A percentile compares a stretch with the other conserved stretches of the same genome.
phyloP scores from a whole-genome alignment of 768 basidiomycete species.

The Pulveroboletus sp. region DNA sequence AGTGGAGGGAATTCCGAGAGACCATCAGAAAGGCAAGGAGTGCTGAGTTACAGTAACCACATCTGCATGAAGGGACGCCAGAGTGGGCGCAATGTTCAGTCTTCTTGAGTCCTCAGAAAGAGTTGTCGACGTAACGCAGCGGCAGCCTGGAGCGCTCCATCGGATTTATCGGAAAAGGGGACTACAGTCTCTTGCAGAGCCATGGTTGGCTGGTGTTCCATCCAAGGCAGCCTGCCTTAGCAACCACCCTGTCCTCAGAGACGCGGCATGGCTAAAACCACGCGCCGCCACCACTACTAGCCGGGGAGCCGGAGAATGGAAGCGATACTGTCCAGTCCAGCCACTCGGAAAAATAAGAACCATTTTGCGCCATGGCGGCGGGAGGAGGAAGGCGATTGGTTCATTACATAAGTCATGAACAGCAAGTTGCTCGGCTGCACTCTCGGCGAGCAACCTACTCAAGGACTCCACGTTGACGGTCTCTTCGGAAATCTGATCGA shows the following conservation, averaged over 20 bases:
- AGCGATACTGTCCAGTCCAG: not conserved
- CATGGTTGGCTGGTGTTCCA: conserved; percentile 14
- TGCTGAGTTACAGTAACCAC: too few species aligned
- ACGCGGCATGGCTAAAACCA: not conserved
- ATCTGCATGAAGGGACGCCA: too few species aligned
- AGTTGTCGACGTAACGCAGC: not conserved
- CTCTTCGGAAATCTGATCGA: not conserved
- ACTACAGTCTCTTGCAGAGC: not conserved
- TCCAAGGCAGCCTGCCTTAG: not conserved
- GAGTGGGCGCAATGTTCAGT: not conserved
- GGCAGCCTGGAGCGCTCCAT: not conserved
- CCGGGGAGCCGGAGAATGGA: conserved; percentile 1
- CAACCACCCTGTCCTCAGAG: too few species aligned
- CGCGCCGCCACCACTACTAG: conserved; percentile 1
- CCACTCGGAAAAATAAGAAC: not conserved
- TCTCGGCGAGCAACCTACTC: not conserved
- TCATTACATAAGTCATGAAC: conserved; percentile 7
- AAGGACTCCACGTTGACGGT: conserved; percentile 4
- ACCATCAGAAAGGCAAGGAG: not conserved
- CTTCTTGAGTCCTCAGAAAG: not conserved
- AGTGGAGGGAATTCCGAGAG: not conserved
- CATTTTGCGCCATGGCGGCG: not conserved
- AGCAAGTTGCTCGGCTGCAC: not conserved
- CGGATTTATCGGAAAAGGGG: conserved; percentile 5
- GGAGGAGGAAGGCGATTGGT: not conserved